Evolutionary conservation across 2,329 filamentous ascomycete genomes (phyloP).

Genomic region (Apiospora rasikravindrae): DNA sequence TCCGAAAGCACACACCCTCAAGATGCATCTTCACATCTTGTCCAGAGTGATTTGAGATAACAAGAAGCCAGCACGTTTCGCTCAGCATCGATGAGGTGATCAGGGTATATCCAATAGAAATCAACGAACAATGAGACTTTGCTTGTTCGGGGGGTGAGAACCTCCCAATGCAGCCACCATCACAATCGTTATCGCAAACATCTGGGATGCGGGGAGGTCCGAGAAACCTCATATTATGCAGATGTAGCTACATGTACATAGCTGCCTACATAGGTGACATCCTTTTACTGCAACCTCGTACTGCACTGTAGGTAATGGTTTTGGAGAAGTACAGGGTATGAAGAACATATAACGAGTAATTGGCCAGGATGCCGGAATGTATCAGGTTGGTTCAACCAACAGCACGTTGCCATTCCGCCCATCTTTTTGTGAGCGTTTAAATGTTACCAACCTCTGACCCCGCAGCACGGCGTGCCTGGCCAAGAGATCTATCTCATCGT

Average conservation of each 20-base stretch:
- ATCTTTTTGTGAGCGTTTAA: neutral
- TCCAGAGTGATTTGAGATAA: neutral
- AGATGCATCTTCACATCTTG: neutral
- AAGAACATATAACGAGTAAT: neutral
- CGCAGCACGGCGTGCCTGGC: neutral
- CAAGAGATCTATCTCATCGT: slow-evolving; percentile 5
- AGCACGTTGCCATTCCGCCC: neutral
- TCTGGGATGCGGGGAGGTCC: neutral
- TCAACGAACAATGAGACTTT: neutral
- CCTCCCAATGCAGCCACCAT: neutral
- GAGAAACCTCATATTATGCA: neutral
- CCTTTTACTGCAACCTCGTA: too few relatives aligned
- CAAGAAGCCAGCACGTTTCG: neutral
- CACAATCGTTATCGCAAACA: neutral
- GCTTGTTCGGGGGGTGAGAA: neutral
- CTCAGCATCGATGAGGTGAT: neutral
- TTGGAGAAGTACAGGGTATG: neutral
- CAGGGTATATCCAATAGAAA: neutral
- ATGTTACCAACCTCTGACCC: neutral
- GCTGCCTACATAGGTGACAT: too few relatives aligned
- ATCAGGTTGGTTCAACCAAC: neutral
- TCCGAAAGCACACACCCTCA: neutral
- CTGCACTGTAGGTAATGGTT: neutral
- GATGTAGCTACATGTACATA: neutral
- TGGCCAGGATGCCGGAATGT: neutral